phyloP scores from a whole-genome alignment of 495 filamentous ascomycete species.

The Podospora sp. region DNA sequence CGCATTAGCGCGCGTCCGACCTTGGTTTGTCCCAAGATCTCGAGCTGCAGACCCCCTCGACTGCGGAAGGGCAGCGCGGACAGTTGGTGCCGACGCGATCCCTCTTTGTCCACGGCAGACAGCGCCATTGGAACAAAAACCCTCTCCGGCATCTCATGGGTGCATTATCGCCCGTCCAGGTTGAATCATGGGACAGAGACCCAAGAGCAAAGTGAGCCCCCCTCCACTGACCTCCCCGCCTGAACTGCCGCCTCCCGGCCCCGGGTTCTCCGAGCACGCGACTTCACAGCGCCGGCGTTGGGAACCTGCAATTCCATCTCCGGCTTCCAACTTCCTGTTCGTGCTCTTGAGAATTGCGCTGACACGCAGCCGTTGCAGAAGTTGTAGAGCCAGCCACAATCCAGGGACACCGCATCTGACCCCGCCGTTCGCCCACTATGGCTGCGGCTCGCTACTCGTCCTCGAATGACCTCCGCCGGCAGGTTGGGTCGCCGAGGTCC shows the following conservation, averaged over 20 bases:
- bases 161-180: slow-evolving; percentile 31
- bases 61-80: not conserved
- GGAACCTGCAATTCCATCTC: not conserved
- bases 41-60: not conserved
- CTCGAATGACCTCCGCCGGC: slow-evolving; percentile 49
- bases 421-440: slow-evolving; percentile 35
- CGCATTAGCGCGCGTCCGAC: slow-evolving; percentile 6
- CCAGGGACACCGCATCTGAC: slow-evolving; percentile 26
- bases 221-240: not conserved
- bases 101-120: not conserved
- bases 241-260: not conserved
- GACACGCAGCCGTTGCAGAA: slow-evolving; percentile 26
- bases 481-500: slow-evolving; percentile 54
- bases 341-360: slow-evolving; percentile 1
- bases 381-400: slow-evolving; percentile 30
- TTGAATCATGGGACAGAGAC: slow-evolving; percentile 41
- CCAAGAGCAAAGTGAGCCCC: slow-evolving; percentile 39
- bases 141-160: slow-evolving; percentile 28
- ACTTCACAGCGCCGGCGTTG: too few relatives aligned
- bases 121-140: not conserved
- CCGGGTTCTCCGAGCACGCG: too few relatives aligned
- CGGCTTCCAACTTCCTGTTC: not conserved
- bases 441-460: slow-evolving; percentile 45
- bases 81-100: slow-evolving; percentile 2
- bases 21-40: not conserved